Percentiles rank a stretch among this genome's conserved stretches.
Evolutionary conservation across 106 monocot species (phyloP).

Genomic region (Acanthochlamys bracteata): DNA sequence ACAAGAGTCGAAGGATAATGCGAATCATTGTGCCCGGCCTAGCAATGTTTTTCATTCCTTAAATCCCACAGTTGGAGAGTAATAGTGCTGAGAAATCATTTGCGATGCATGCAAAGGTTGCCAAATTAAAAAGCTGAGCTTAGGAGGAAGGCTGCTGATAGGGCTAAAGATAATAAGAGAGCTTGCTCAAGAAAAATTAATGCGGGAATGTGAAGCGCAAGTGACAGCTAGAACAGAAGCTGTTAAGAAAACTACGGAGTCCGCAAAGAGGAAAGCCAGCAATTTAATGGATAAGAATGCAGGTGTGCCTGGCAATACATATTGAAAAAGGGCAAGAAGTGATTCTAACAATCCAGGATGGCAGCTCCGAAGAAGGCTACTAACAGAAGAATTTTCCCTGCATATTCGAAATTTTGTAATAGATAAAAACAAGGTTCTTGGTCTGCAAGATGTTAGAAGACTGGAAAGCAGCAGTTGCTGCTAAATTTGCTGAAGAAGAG

Average conservation of each 20-base stretch:
- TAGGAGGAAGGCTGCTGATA: too few relatives aligned
- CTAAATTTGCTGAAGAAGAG: slow-evolving; percentile 15
- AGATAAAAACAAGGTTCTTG: slow-evolving; percentile 19
- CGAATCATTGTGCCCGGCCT: background rate
- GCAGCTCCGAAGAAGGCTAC: background rate
- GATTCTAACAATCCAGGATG: background rate
- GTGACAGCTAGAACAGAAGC: slow-evolving; percentile 41
- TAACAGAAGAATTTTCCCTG: slow-evolving; percentile 7
- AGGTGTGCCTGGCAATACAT: background rate
- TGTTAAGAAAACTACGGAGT: slow-evolving; percentile 16
- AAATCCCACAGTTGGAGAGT: too few relatives aligned
- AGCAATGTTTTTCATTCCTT: slow-evolving; percentile 8
- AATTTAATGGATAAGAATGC: slow-evolving; percentile 7
- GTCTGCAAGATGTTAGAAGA: slow-evolving; percentile 26
- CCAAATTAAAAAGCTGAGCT: too few relatives aligned
- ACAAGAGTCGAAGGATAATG: slow-evolving; percentile 18
- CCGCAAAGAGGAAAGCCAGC: slow-evolving; percentile 8
- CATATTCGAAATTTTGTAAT: slow-evolving; percentile 19
- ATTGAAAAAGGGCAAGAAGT: slow-evolving; percentile 24
- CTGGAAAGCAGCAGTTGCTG: slow-evolving; percentile 11
- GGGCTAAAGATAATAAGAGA: too few relatives aligned
- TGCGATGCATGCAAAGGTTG: too few relatives aligned
- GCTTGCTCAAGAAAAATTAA: slow-evolving; percentile 23
- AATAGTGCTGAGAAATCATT: too few relatives aligned
- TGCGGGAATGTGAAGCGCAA: slow-evolving; percentile 48